phyloP scores from a whole-genome alignment of 2,329 filamentous ascomycete species.

The Zymoseptoria ardabiliae region DNA sequence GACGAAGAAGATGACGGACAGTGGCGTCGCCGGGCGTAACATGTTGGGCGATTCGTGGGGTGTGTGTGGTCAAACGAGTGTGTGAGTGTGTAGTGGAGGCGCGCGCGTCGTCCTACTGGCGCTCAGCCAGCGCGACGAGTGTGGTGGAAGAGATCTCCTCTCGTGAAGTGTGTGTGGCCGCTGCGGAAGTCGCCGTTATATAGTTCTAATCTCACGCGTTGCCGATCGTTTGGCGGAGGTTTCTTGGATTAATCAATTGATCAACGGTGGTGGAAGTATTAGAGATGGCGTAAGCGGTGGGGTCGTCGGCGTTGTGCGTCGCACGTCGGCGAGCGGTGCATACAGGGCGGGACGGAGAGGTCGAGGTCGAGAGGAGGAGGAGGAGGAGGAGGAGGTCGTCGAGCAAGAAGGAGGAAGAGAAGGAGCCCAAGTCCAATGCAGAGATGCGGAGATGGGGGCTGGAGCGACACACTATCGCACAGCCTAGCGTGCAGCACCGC shows the following conservation, averaged over 20 bases:
- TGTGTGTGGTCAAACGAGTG: conserved; percentile 3
- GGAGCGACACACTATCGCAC: not conserved
- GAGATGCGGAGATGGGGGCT: not conserved
- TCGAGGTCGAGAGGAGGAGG: not conserved
- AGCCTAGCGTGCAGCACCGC: no score
- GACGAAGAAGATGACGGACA: conserved; percentile 74
- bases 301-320: not conserved
- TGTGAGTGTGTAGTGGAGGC: conserved; percentile 2
- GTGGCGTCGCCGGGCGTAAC: conserved; percentile 85
- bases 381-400: not conserved
- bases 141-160: not conserved
- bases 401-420: not conserved
- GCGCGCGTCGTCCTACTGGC: conserved; percentile 1
- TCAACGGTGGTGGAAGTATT: not conserved
- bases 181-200: not conserved
- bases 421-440: not conserved
- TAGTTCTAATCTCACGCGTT: not conserved
- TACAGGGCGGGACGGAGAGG: not conserved
- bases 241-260: not conserved
- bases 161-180: not conserved
- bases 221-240: not conserved
- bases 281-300: not conserved
- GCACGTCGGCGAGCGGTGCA: not conserved
- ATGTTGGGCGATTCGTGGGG: conserved; percentile 47
- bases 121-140: not conserved